Base-by-base conservation (phyloP, 169 alveolate species). In the Prorocentrum cordatum region DNA sequence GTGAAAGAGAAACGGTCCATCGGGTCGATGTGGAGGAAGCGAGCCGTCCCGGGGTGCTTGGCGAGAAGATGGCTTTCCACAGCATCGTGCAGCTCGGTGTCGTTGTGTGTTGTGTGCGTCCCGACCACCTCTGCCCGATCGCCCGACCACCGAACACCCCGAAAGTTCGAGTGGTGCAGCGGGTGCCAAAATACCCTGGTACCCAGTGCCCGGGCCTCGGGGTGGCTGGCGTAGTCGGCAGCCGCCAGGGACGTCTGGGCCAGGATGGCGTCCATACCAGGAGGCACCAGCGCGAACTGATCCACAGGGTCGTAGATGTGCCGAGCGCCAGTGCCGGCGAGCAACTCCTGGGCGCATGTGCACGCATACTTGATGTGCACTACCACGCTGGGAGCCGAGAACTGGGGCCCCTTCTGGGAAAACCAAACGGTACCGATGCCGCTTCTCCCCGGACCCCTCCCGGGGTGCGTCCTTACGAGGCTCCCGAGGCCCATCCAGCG, bases 21-120 rank as follows among this genome's bases (percentile, higher is more conserved):
- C 36, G 90, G 90, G 36, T 80, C 90, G 31, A 80, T 80, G 59
- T 80, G 90, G 27, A 20, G 29, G 39, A 80, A 80, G 16, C 31
- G 59, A 16, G 50, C 70, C 6, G 67, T 45, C 61, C 6, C 29
- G 9, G 26, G n/a, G 7, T 9, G 61, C 61, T 20, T 14, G 61
- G 32, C n/a, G 61, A 10, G n/a, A 20, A 47, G 26, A 47, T 38
- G n/a, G 16, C 24, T 47, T 1, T 29, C 20, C 62, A 70, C 62
- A 2, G 82, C 82, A 2, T 26, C 10, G 20, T 38, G 39, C 36
- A 70, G 45, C 31, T 47, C 85, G 2, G 71, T 73, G 59, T 73
- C 85, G 42, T 73, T 73, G 70, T 73, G 85, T 12, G 59, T 62
- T 4, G 85, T 73, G 33, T 73, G 85, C 2, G 58, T 73, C 27